These are phyloP conservation scores for Phialocephala subalpina DNA, from an alignment of 2,329 filamentous ascomycete genomes.

Conservation along the genomic window DNA sequence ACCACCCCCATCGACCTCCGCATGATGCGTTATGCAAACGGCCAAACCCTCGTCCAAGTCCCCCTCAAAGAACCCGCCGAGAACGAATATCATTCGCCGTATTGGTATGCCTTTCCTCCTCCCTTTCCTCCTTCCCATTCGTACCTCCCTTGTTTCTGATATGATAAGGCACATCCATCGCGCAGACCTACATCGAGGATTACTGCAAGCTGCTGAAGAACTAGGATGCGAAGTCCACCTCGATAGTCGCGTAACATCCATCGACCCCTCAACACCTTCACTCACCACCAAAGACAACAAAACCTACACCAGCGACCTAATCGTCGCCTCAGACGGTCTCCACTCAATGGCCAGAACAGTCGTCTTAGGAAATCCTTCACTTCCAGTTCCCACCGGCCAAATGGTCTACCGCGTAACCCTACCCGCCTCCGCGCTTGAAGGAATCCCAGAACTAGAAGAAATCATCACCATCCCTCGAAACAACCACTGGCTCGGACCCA, in stretches of 20 bases:
- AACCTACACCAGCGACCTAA: slow-evolving; percentile 45
- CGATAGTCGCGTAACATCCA: slow-evolving; percentile 45
- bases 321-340: slow-evolving; percentile 50
- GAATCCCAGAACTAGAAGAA: slow-evolving; percentile 50
- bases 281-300: slow-evolving; percentile 38
- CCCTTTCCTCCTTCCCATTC: too few species aligned
- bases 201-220: slow-evolving; percentile 41
- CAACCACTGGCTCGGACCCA: slow-evolving; percentile 51
- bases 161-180: slow-evolving; percentile 40
- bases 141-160: too few species aligned
- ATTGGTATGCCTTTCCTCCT: too few species aligned
- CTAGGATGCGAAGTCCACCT: slow-evolving; percentile 49
- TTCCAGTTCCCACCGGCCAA: slow-evolving; percentile 48
- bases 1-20: slow-evolving; percentile 28
- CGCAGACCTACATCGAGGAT: slow-evolving; percentile 37
- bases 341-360: slow-evolving; percentile 48
- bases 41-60: slow-evolving; percentile 29
- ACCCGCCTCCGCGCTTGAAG: slow-evolving; percentile 49
- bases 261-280: slow-evolving; percentile 40
- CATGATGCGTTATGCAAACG: slow-evolving; percentile 34
- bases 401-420: slow-evolving; percentile 54
- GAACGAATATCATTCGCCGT: slow-evolving; percentile 26
- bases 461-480: slow-evolving; percentile 49
- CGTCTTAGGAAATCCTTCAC: slow-evolving; percentile 47
- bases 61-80: slow-evolving; percentile 31